Evolutionary conservation across 129 eudicot species (phyloP).

Genomic region (Chrysanthemum lavandulifolium): DNA sequence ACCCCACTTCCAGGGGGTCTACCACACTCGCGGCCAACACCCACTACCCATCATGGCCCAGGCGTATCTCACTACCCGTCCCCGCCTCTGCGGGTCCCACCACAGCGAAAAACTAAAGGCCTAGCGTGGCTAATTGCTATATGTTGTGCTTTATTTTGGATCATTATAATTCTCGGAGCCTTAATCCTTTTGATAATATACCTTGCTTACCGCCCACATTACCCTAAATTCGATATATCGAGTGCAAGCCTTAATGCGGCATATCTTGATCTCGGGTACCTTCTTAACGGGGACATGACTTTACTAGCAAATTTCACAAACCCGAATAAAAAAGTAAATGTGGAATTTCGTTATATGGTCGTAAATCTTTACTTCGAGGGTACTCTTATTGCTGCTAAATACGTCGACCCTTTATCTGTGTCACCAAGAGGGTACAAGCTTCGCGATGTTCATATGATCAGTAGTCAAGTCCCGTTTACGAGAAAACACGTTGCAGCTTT

Average conservation of each 20-base stretch:
- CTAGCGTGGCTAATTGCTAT: slow-evolving; percentile 65
- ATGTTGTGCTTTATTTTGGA: slow-evolving; percentile 80
- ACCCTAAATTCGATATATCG: slow-evolving; percentile 74
- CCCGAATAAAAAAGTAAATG: slow-evolving; percentile 69
- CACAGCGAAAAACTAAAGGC: slow-evolving; percentile 43
- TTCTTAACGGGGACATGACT: slow-evolving; percentile 73
- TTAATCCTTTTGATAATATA: slow-evolving; percentile 68
- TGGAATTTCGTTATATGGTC: slow-evolving; percentile 57
- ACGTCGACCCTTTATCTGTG: slow-evolving; percentile 58
- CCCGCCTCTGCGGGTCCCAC: slow-evolving; percentile 42
- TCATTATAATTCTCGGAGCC: slow-evolving; percentile 70
- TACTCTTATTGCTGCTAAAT: slow-evolving; percentile 55
- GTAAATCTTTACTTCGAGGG: slow-evolving; percentile 56
- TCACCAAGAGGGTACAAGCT: slow-evolving; percentile 40
- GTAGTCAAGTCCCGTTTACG: slow-evolving; percentile 74
- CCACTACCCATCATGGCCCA: background rate
- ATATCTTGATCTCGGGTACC: slow-evolving; percentile 88
- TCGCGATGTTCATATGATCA: slow-evolving; percentile 53
- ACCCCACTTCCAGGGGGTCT: slow-evolving; percentile 4
- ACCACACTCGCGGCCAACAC: slow-evolving; percentile 20
- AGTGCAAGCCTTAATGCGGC: slow-evolving; percentile 71
- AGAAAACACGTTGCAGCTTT: slow-evolving; percentile 36
- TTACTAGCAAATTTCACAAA: slow-evolving; percentile 84
- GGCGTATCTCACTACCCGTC: slow-evolving; percentile 20
- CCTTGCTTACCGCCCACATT: slow-evolving; percentile 61